Base-by-base conservation (phyloP, 169 alveolate species). In the Eimeria zaria region DNA sequence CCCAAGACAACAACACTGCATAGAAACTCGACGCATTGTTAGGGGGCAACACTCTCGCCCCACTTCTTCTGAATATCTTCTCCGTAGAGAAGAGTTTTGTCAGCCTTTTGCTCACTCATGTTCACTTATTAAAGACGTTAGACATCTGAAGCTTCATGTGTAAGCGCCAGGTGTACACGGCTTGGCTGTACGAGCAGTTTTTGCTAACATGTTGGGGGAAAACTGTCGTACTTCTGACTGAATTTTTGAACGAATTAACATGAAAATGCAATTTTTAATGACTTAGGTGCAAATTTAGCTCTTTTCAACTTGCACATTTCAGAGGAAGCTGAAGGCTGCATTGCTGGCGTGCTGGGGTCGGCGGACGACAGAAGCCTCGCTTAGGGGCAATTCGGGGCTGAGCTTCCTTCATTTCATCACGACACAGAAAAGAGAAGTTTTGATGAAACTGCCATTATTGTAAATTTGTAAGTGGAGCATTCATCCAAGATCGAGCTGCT, bases 271-370 rank as follows among this genome's bases (percentile, higher is more conserved):
- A 14, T 67, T 67, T 67, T 6, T 7, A 67, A 67, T 67, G 20
- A 67, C 4, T 4, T 33, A 67, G 48, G 12, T 22, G 18, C 18
- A 30, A 33, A 67, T 30, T 2, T 6, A 12, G 5, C 18, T 2
- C 27, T 33, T 30, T 33, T 12, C 48, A 30, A 44, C 6, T 6
- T 6, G 27, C 46, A 67, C 27, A 67, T 67, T n/a, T 30, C 78
- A 33, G 11, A 67, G 48, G 24, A 67, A 67, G 46, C 78, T 11
- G 20, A 27, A 5, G 12, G 58, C 58, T 33, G 74, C 11, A 20
- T 64, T 9, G 18, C 48, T 62, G 73, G 18, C 78, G 78, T 67
- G 78, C 78, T 67, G 78, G 48, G 78, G 78, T 67, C 44, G 78
- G 78, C 78, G 48, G 78, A 67, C 44, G 78, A 67, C 78, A 22